These are phyloP conservation scores for Narthecium ossifragum DNA, from an alignment of 106 monocot species.

Conservation along the genomic window DNA sequence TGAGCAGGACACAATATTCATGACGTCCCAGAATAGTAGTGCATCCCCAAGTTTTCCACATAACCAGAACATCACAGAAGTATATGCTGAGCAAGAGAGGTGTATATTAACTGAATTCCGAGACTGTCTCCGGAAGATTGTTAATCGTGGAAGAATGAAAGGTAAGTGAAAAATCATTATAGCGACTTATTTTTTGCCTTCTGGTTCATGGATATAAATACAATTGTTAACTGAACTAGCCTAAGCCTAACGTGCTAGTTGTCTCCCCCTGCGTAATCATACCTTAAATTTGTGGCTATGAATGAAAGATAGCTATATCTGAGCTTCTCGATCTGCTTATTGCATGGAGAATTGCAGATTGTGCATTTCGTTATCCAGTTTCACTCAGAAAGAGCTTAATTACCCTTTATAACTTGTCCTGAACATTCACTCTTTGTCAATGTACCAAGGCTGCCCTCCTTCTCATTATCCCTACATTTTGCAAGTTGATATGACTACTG, in stretches of 20 bases:
- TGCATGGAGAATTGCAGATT: not conserved
- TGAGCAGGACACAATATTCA: constrained; percentile 76
- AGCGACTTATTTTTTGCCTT: no score
- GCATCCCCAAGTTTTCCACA: constrained; percentile 16
- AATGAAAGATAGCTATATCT: not conserved
- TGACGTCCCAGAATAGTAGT: constrained; percentile 29
- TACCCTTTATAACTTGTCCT: no score
- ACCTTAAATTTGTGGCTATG: not conserved
- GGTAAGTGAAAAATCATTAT: constrained; percentile 47
- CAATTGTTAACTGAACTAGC: no score
- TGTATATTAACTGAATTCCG: constrained; percentile 68
- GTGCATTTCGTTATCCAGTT: no score
- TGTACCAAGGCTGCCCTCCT: no score
- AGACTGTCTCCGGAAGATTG: constrained; percentile 68
- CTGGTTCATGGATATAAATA: not conserved
- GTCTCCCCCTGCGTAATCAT: not conserved
- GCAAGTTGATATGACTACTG: no score
- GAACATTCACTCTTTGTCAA: no score
- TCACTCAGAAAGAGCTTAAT: no score
- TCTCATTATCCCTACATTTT: no score
- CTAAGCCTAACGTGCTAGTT: not conserved
- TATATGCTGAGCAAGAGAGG: constrained; percentile 86
- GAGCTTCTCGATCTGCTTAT: not conserved
- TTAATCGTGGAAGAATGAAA: constrained; percentile 73
- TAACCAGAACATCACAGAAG: constrained; percentile 39